Evolutionary conservation across 306 rosid genomes (phyloP), one percentile per base, ranked within the genome.

Genomic region (Lagenaria siceraria): DNA sequence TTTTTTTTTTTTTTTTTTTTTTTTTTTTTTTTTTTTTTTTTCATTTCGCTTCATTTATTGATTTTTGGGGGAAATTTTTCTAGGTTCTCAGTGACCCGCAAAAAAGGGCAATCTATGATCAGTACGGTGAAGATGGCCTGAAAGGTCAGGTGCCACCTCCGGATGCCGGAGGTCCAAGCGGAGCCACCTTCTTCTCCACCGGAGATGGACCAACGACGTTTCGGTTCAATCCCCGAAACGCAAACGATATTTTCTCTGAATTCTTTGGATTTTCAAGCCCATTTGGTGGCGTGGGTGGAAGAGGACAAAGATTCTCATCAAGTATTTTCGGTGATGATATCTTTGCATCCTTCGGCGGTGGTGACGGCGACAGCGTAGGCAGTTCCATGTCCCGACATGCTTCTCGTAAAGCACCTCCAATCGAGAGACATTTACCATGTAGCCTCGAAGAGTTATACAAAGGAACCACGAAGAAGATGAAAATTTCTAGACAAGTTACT

Each of bases 391-490:
- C 43, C 21, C 66, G 60, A 25, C 31, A 72, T 53, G 76, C 49
- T 64, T 71, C 75, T 75, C 74, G 79, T 56, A 80, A 80, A 75
- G 79, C 83, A 9, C 22, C 66, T 29, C 59, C 83, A n/a, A 75
- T 80, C 75, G 83, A 80, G 52, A 75, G 43, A 21, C 68, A 78
- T 19, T 27, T 80, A 35, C 83, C 76, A 0, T 80, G 79, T 74
- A 80, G 79, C 61, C 83, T 74, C 43, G 83, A 80, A 75, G 83
- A 80, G 58, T 59, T 80, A 18, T 80, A 80, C 58, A 73, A 60
- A n/a, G 82, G 78, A 52, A 60, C 78, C 25, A 79, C 82, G 11
- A 79, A 71, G 38, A 79, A 79, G 38, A 80, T 80, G 82, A 73
- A 80, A 46, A 61, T 80, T 6, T 80, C 78, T 12, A 73, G 78